Evolutionary conservation across 495 filamentous ascomycete species (phyloP), one percentile per base, ranked within the genome.

Genomic region (Podospora comata): DNA sequence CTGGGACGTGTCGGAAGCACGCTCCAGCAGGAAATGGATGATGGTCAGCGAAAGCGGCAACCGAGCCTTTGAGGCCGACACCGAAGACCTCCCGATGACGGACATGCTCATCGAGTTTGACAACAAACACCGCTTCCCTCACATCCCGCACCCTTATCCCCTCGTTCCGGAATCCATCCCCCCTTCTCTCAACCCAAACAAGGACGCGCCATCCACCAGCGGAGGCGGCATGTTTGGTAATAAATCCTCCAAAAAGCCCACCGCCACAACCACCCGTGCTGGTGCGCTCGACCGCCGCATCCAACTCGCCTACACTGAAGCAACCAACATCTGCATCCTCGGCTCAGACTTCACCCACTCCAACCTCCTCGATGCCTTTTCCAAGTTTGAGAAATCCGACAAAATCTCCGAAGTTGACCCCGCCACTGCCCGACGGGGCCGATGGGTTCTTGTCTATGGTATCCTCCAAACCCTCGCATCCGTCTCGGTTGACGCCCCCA

Each of bases 391-490:
- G 65, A 89, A 90, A 71, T 69, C 76, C 0, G 85, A 89, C 68
- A 74, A 73, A 27, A 70, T 84, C 13, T 75, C 77, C 28, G 78
- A 79, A 44, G 74, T 86, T 27, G 82, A 88, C 65, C 88, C 86
- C 3, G 84, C 79, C 60, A 82, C 81, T 18, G 88, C 88, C 27
- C 86, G 88, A 2, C 85, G 85, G 34, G 88, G 88, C 48, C 86
- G 91, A 62, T 93, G 91, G 91, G 79, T 91, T 3, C 77, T 93
- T 15, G 84, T 93, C 53, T 93, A 93, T 74, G 85, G 87, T 39
- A 80, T 90, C 16, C 78, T 93, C 20, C 91, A 93, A 75, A 87
- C 86, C 0, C 82, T 92, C 1, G 89, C 89, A 0, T 86, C 83
- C 57, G 82, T 92, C 55, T 84, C 88, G 7, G 90, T 91, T 44